phyloP scores from a whole-genome alignment of 345 rosid genomes.

The Rhizophora mangle region DNA sequence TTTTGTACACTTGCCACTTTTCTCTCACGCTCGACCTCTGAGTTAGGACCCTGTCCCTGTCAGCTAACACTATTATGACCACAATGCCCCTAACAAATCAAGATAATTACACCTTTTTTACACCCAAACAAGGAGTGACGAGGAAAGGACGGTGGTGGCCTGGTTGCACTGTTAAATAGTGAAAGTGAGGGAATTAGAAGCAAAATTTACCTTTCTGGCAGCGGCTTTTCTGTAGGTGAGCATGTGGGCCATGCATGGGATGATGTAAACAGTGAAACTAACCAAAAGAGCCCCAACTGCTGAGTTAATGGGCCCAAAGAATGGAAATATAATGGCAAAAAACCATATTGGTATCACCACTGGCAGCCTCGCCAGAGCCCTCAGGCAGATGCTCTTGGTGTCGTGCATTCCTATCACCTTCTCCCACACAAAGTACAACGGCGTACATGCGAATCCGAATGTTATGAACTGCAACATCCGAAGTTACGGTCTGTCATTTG shows the following conservation, averaged over 20 bases:
- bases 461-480: slow-evolving; percentile 11
- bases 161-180: too few species aligned
- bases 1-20: slow-evolving; percentile 18
- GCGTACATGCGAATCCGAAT: slow-evolving; percentile 8
- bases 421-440: slow-evolving; percentile 10
- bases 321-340: slow-evolving; percentile 94
- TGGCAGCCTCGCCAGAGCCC: slow-evolving; percentile 66
- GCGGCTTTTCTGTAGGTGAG: slow-evolving; percentile 92
- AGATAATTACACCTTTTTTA: neutral
- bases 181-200: neutral
- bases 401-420: slow-evolving; percentile 9
- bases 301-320: slow-evolving; percentile 95
- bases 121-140: too few species aligned
- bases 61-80: slow-evolving; percentile 11
- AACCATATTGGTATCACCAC: slow-evolving; percentile 99
- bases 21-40: slow-evolving; percentile 16
- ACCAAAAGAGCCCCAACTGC: slow-evolving; percentile 98
- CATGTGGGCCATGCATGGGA: slow-evolving; percentile 92
- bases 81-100: neutral
- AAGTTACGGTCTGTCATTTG: neutral
- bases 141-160: neutral
- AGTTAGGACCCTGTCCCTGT: neutral
- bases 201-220: slow-evolving; percentile 70
- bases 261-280: slow-evolving; percentile 97
- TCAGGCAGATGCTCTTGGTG: neutral